Evolutionary conservation across 352 stramenopile genomes (phyloP).

Genomic region (Phytophthora boehmeriae): DNA sequence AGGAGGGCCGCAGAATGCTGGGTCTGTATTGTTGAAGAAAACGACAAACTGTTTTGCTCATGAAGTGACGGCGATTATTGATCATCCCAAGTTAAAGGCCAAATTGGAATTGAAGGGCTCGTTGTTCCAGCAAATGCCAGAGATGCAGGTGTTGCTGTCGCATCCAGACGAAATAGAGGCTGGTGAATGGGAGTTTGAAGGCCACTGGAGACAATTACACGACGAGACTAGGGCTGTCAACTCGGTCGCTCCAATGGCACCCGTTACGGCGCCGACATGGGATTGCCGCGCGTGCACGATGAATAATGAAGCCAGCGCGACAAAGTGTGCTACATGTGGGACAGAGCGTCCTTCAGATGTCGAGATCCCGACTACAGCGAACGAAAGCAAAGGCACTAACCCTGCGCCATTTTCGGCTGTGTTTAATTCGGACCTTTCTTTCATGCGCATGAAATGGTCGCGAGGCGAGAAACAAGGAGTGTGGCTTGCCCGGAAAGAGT

Average conservation of each 20-base stretch:
- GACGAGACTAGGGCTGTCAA: conserved; percentile 26
- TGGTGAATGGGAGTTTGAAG: conserved; percentile 64
- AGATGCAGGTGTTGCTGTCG: conserved; percentile 55
- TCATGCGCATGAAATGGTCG: conserved; percentile 85
- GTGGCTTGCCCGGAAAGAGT: conserved; percentile 69
- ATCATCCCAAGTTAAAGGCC: conserved; percentile 35
- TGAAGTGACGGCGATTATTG: conserved; percentile 64
- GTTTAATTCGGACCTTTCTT: conserved; percentile 61
- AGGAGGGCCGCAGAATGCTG: conserved; percentile 55
- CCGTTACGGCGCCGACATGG: conserved; percentile 50
- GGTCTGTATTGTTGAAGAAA: conserved; percentile 70
- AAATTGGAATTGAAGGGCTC: conserved; percentile 67
- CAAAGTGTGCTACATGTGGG: conserved; percentile 78
- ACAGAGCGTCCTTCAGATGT: conserved; percentile 53
- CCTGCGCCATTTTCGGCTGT: conserved; percentile 73
- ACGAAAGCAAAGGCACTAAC: conserved; percentile 61
- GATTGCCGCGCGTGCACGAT: conserved; percentile 78
- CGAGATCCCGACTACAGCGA: conserved; percentile 34
- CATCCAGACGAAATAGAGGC: conserved; percentile 27
- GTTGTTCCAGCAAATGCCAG: conserved; percentile 56
- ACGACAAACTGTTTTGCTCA: conserved; percentile 63
- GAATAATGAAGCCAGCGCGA: conserved; percentile 62
- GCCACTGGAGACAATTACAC: conserved; percentile 78
- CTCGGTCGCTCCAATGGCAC: conserved; percentile 24
- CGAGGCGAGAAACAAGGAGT: conserved; percentile 82